Conservation (phyloP, 768 basidiomycete genomes). For the Leucocoprinus sp. region DNA sequence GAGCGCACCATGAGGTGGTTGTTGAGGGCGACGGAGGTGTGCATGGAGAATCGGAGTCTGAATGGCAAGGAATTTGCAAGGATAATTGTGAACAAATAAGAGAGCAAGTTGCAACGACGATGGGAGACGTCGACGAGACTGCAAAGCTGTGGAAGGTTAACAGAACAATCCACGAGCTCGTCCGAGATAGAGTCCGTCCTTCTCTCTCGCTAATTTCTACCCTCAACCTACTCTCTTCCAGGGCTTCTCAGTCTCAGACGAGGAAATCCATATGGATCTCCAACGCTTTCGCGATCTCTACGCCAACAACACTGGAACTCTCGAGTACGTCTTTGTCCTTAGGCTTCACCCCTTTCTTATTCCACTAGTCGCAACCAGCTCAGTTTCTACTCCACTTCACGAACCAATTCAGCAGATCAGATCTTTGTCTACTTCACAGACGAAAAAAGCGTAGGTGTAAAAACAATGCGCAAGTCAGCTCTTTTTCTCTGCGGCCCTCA, state of each 20-base stretch:
- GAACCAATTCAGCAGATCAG: slow-evolving; percentile 58
- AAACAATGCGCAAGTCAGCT: slow-evolving; percentile 93
- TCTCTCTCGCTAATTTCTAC: slow-evolving; percentile 15
- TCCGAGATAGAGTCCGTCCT: slow-evolving; percentile 77
- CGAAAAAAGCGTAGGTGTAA: slow-evolving; percentile 91
- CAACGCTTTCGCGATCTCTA: slow-evolving; percentile 67
- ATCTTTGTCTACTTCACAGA: slow-evolving; percentile 97
- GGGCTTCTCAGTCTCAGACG: slow-evolving; percentile 92
- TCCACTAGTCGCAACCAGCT: slow-evolving; percentile 69
- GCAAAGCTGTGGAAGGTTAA: slow-evolving; percentile 95
- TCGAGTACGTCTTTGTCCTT: slow-evolving; percentile 64
- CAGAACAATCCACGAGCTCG: slow-evolving; percentile 92
- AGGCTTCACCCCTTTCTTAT: background rate
- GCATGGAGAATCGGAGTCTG: slow-evolving; percentile 43
- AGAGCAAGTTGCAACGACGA: slow-evolving; percentile 30
- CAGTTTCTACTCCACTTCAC: slow-evolving; percentile 82
- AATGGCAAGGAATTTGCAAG: no score
- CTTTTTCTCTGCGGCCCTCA: background rate
- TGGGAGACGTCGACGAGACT: slow-evolving; percentile 72
- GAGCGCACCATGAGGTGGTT: slow-evolving; percentile 47
- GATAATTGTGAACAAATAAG: no score
- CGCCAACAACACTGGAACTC: slow-evolving; percentile 61
- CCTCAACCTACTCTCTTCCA: slow-evolving; percentile 25
- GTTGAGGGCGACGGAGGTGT: slow-evolving; percentile 34
- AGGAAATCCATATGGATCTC: slow-evolving; percentile 88